Evolutionary conservation across 148 eudicot genomes (phyloP).

Genomic region (Tetragonia tetragonoides): DNA sequence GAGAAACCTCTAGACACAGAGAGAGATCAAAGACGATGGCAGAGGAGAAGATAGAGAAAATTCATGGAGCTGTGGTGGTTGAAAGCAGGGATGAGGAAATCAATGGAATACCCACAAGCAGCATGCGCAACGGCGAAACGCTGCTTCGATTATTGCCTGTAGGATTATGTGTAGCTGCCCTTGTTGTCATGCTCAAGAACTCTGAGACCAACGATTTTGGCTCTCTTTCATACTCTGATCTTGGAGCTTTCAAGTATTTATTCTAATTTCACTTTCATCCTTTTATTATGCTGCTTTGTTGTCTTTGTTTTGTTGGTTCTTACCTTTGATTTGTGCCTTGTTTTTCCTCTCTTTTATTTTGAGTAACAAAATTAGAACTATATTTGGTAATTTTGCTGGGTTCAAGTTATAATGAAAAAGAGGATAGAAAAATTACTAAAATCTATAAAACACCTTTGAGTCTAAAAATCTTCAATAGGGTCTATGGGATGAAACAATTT

Average conservation of each 20-base stretch:
- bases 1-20: background rate
- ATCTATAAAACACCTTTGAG: no score
- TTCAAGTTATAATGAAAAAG: no score
- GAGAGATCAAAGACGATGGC: background rate
- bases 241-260: constrained; percentile 85
- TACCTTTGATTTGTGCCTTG: background rate
- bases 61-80: background rate
- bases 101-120: constrained; percentile 28
- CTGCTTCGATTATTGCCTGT: constrained; percentile 67
- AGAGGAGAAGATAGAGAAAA: constrained; percentile 6
- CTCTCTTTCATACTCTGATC: constrained; percentile 65
- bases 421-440: no score
- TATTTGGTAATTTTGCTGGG: no score
- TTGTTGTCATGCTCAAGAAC: constrained; percentile 75
- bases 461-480: no score
- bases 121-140: constrained; percentile 68
- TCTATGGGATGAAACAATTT: no score
- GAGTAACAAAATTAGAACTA: no score
- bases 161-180: constrained; percentile 63
- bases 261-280: background rate
- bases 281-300: background rate
- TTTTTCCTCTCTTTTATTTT: no score
- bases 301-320: background rate
- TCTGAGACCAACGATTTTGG: constrained; percentile 66
- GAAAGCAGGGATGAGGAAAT: constrained; percentile 10